Evolutionary conservation across 257 asterid genomes (phyloP).

Genomic region (Nicotiana noctiflora): DNA sequence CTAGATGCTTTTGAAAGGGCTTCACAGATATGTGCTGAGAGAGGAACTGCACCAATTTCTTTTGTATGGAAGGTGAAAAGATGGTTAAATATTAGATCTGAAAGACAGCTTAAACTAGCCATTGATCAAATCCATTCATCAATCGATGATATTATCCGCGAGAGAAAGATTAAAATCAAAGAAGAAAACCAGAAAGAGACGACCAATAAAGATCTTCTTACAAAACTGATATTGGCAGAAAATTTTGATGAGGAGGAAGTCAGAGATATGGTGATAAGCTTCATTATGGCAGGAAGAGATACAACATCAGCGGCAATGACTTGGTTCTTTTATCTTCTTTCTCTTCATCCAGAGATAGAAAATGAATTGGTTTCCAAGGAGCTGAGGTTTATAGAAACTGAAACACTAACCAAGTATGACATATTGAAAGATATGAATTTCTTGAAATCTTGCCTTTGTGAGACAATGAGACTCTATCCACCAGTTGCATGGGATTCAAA

Average conservation of each 20-base stretch:
- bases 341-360: conserved; percentile 34
- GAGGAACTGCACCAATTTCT: conserved; percentile 42
- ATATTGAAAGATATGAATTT: conserved; percentile 23
- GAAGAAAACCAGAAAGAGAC: not conserved
- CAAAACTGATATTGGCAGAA: conserved; percentile 31
- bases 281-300: conserved; percentile 66
- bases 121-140: conserved; percentile 32
- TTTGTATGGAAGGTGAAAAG: conserved; percentile 49
- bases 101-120: conserved; percentile 37
- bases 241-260: conserved; percentile 25
- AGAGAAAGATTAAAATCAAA: conserved; percentile 12
- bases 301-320: conserved; percentile 71
- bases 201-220: conserved; percentile 25
- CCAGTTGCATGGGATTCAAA: conserved; percentile 72
- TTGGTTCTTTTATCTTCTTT: conserved; percentile 53
- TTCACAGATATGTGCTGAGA: conserved; percentile 46
- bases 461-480: conserved; percentile 55
- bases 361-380: conserved; percentile 29
- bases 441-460: conserved; percentile 54
- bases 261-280: conserved; percentile 52
- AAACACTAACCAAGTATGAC: conserved; percentile 11
- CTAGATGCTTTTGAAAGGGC: conserved; percentile 53
- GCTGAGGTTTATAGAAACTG: conserved; percentile 4
- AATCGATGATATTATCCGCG: conserved; percentile 22
- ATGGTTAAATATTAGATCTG: conserved; percentile 36